A percentile compares a stretch with the other conserved stretches of the same genome.
phyloP scores from a whole-genome alignment of 768 basidiomycete species.

The Termitomyces sp. region DNA sequence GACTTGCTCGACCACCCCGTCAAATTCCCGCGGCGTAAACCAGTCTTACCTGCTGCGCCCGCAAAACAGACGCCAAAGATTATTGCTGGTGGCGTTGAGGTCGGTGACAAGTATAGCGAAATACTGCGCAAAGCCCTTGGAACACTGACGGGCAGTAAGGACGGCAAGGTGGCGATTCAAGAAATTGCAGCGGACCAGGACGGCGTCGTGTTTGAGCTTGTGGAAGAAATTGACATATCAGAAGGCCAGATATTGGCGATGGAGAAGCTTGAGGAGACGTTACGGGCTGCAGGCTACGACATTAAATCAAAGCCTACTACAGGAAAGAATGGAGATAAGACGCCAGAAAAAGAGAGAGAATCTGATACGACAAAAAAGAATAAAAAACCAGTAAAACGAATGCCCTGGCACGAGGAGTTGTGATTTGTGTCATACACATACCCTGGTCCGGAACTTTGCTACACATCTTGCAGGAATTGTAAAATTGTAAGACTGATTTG shows the following conservation, averaged over 20 bases:
- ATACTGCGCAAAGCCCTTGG: conserved; percentile 35
- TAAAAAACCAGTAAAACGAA: conserved; percentile 11
- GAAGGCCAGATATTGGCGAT: conserved; percentile 30
- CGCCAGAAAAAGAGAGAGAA: conserved; percentile 22
- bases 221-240: conserved; percentile 39
- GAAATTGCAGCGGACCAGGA: conserved; percentile 33
- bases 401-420: conserved; percentile 15
- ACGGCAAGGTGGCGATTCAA: conserved; percentile 35
- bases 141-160: conserved; percentile 25
- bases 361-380: conserved; percentile 10
- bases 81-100: conserved; percentile 9
- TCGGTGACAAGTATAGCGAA: conserved; percentile 23
- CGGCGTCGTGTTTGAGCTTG: conserved; percentile 37
- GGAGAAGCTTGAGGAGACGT: conserved; percentile 41
- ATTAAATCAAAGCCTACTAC: conserved; percentile 27
- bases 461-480: conserved; percentile 1
- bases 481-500: conserved; percentile 9
- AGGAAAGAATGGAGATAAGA: conserved; percentile 18
- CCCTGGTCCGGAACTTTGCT: too few species aligned
- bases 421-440: neutral
- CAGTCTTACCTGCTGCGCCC: conserved; percentile 40
- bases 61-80: conserved; percentile 8
- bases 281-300: conserved; percentile 52
- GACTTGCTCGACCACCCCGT: conserved; percentile 49
- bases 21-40: conserved; percentile 45